Evolutionary conservation across 1,284 basidiomycete genomes (phyloP).

Genomic region (Irpex sp.): DNA sequence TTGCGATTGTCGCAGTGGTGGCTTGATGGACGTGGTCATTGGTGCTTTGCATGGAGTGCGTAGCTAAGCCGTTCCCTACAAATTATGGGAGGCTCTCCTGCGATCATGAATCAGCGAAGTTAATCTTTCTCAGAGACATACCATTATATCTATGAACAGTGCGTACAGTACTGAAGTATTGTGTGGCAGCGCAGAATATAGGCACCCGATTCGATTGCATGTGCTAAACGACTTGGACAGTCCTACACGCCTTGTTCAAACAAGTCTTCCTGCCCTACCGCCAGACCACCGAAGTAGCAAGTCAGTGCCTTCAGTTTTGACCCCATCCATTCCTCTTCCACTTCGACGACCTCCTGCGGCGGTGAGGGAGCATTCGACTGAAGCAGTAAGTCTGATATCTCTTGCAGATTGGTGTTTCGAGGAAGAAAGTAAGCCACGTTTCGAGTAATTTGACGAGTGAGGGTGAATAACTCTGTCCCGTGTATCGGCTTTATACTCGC

Average conservation of each 20-base stretch:
- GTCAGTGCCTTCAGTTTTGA: slow-evolving; percentile 80
- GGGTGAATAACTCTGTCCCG: slow-evolving; percentile 75
- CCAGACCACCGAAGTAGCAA: slow-evolving; percentile 79
- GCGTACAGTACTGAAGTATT: neutral
- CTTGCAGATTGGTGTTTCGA: slow-evolving; percentile 73
- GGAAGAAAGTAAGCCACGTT: slow-evolving; percentile 93
- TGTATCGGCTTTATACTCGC: slow-evolving; percentile 75
- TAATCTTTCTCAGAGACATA: neutral
- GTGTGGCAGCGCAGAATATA: neutral
- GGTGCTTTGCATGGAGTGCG: neutral
- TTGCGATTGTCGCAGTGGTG: neutral
- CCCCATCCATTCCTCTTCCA: slow-evolving; percentile 91
- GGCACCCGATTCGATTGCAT: no score
- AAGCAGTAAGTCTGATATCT: slow-evolving; percentile 60
- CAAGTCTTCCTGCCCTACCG: slow-evolving; percentile 55
- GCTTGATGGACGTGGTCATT: neutral
- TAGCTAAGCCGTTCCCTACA: neutral
- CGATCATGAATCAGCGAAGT: neutral
- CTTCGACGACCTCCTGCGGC: slow-evolving; percentile 54
- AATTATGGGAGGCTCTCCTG: neutral
- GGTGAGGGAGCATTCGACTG: neutral
- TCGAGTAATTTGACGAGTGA: slow-evolving; percentile 66
- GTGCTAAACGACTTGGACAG: neutral
- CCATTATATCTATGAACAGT: neutral
- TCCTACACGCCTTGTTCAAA: slow-evolving; percentile 32